Percentiles rank a stretch among this genome's conserved stretches.
Evolutionary conservation across 768 basidiomycete genomes (phyloP).

Genomic region (Leucosporidium yakuticum): DNA sequence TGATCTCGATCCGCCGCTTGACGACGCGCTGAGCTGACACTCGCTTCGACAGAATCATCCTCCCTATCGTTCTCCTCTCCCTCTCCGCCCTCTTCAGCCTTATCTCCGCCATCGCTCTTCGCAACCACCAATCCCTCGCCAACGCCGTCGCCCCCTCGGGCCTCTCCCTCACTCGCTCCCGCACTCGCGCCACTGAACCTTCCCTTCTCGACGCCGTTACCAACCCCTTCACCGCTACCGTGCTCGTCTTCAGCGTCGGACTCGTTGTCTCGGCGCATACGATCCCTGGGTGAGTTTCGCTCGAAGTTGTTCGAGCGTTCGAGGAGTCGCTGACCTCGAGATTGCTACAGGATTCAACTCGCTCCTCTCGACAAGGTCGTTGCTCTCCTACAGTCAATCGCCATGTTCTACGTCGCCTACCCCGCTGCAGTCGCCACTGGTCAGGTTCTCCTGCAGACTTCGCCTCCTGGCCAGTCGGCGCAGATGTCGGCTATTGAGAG

Average conservation of each 20-base stretch:
- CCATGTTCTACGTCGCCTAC: constrained; percentile 79
- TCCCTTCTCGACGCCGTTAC: constrained; percentile 47
- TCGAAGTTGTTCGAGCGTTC: neutral
- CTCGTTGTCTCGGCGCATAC: constrained; percentile 55
- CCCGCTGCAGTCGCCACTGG: constrained; percentile 77
- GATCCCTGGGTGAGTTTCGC: constrained; percentile 55
- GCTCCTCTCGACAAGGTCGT: constrained; percentile 70
- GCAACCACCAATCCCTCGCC: constrained; percentile 7
- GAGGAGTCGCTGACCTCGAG: neutral
- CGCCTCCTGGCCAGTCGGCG: constrained; percentile 51
- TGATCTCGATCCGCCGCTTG: neutral
- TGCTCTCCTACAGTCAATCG: constrained; percentile 65
- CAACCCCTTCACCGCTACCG: constrained; percentile 69
- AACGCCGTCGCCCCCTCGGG: neutral
- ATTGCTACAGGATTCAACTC: constrained; percentile 36
- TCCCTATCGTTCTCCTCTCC: neutral
- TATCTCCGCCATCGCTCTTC: constrained; percentile 3
- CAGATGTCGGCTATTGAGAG: constrained; percentile 77
- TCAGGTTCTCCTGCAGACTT: constrained; percentile 79
- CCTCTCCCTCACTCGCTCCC: neutral
- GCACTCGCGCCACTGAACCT: neutral
- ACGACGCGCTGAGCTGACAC: neutral
- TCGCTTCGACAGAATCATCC: constrained; percentile 4
- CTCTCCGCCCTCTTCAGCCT: neutral
- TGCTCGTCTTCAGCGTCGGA: constrained; percentile 55